A percentile compares a stretch with the other conserved stretches of the same genome.
Conservation (phyloP, 768 basidiomycete genomes). For the Suillus subaureus region DNA sequence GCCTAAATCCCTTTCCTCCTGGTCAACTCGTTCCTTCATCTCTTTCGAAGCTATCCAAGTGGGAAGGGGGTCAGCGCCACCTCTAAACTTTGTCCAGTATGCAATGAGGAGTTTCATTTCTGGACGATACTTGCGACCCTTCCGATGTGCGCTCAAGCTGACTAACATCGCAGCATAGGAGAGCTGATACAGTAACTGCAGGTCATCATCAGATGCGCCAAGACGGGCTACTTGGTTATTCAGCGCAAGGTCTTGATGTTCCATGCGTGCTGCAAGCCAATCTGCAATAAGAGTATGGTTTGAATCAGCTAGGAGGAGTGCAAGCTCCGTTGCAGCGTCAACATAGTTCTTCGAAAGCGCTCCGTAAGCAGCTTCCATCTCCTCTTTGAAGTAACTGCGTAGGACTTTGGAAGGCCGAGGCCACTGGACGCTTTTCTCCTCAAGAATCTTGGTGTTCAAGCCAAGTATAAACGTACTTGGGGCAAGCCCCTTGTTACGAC, state of each 20-base stretch:
- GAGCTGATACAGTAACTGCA: slow-evolving; percentile 1
- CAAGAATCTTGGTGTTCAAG: not conserved
- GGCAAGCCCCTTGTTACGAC: not conserved
- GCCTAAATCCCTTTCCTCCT: not conserved
- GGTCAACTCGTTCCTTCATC: not conserved
- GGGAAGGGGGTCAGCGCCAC: not conserved
- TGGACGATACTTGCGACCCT: slow-evolving; percentile 1
- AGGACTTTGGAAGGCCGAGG: slow-evolving; percentile 5
- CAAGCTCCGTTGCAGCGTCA: not conserved
- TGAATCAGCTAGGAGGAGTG: slow-evolving; percentile 3
- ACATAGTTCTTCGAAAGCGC: not conserved
- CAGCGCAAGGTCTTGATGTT: slow-evolving; percentile 1
- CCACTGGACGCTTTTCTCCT: slow-evolving; percentile 3
- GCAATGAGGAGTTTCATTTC: slow-evolving; percentile 1
- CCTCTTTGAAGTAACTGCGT: not conserved
- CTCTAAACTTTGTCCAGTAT: not conserved
- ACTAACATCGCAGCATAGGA: slow-evolving; percentile 7
- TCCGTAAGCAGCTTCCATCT: slow-evolving; percentile 1
- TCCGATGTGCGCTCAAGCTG: slow-evolving; percentile 5
- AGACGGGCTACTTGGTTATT: slow-evolving; percentile 6
- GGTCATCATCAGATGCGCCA: not conserved
- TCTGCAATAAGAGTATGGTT: not conserved
- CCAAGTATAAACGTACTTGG: not conserved
- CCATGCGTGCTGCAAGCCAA: slow-evolving; percentile 3
- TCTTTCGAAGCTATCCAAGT: not conserved